phyloP scores from a whole-genome alignment of 2,329 filamentous ascomycete genomes.

The Macroventuria anomochaeta region DNA sequence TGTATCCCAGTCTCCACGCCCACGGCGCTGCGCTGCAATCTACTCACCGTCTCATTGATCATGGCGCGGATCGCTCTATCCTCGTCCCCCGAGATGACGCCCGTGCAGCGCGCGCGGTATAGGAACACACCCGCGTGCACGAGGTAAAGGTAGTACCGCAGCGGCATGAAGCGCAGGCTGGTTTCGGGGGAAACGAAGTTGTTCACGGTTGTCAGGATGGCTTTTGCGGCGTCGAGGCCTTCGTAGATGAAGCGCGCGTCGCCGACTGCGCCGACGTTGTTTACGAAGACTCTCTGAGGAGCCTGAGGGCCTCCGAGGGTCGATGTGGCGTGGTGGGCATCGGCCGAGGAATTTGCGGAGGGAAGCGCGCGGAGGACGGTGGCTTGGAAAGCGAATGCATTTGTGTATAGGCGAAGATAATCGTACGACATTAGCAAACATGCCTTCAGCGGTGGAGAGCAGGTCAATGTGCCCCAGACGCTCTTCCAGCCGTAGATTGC shows the following conservation, averaged over 20 bases:
- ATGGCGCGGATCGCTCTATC: conserved; percentile 55
- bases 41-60: conserved; percentile 55
- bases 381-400: conserved; percentile 77
- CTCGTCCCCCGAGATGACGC: conserved; percentile 56
- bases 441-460: conserved; percentile 70
- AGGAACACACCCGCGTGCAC: conserved; percentile 59
- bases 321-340: neutral
- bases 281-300: conserved; percentile 55
- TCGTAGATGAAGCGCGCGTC: conserved; percentile 60
- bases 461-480: conserved; percentile 70
- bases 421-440: conserved; percentile 74
- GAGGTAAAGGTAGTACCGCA: conserved; percentile 58
- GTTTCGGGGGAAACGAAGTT: conserved; percentile 58
- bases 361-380: conserved; percentile 60
- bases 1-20: conserved; percentile 47
- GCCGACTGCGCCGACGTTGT: conserved; percentile 57
- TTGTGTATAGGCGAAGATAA: conserved; percentile 75
- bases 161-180: conserved; percentile 56
- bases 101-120: conserved; percentile 56
- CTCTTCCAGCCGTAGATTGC: conserved; percentile 75
- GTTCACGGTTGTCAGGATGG: conserved; percentile 57
- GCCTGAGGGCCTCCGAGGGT: conserved; percentile 1
- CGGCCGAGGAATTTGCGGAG: conserved; percentile 25
- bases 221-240: conserved; percentile 58
- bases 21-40: conserved; percentile 54